These are phyloP conservation scores for Dictyostelium purpureum DNA, from an alignment of 78 protist genomes.

Conservation along the genomic window DNA sequence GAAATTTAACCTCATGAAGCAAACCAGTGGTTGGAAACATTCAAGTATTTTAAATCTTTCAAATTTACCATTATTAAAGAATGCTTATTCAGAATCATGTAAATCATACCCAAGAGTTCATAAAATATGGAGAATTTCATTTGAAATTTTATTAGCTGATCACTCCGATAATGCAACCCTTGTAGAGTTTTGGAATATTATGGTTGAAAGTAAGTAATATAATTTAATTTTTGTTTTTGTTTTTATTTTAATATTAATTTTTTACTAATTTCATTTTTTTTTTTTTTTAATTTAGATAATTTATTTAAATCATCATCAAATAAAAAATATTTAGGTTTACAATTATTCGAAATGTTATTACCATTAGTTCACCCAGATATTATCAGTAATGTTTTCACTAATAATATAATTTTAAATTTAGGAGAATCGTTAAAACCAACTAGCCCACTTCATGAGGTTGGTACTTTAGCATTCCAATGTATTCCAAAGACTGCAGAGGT, in stretches of 20 bases:
- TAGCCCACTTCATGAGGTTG: slow-evolving; percentile 55
- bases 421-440: slow-evolving; percentile 32
- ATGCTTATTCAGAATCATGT: background rate
- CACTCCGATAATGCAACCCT: background rate
- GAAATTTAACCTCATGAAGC: slow-evolving; percentile 35
- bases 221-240: background rate
- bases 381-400: slow-evolving; percentile 5
- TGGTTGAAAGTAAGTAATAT: slow-evolving; percentile 30
- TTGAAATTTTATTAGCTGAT: slow-evolving; percentile 13
- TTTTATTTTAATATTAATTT: background rate
- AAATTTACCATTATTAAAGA: slow-evolving; percentile 30
- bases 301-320: slow-evolving; percentile 37
- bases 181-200: slow-evolving; percentile 37
- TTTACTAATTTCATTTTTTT: background rate
- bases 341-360: slow-evolving; percentile 54
- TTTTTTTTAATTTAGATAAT: slow-evolving; percentile 7
- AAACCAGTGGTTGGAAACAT: slow-evolving; percentile 63
- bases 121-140: slow-evolving; percentile 44
- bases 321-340: slow-evolving; percentile 54
- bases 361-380: slow-evolving; percentile 32
- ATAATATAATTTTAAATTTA: background rate
- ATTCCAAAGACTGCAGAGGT: slow-evolving; percentile 72
- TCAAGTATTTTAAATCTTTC: slow-evolving; percentile 13
- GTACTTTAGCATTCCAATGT: slow-evolving; percentile 53
- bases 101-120: slow-evolving; percentile 61